These are phyloP conservation scores for Rhodamnia rubescens DNA, from an alignment of 345 rosid species.

Conservation along the genomic window DNA sequence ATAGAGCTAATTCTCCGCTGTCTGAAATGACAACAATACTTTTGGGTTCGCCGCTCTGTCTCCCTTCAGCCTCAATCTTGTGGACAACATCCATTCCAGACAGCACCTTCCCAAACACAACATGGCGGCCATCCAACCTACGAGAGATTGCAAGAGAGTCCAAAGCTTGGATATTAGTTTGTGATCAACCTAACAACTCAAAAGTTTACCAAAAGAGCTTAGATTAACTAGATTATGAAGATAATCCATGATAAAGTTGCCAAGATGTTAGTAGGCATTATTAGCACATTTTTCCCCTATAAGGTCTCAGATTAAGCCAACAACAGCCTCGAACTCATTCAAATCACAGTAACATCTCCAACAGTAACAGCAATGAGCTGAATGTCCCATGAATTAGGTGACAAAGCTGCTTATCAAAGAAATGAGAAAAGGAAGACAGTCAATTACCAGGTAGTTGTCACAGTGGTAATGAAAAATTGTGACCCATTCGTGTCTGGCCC, in stretches of 20 bases:
- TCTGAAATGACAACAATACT: slow-evolving; percentile 47
- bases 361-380: background rate
- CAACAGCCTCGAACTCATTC: background rate
- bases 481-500: slow-evolving; percentile 86
- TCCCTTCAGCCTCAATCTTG: slow-evolving; percentile 83
- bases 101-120: slow-evolving; percentile 83
- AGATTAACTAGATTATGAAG: background rate
- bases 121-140: slow-evolving; percentile 93
- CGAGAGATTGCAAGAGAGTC: background rate
- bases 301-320: background rate
- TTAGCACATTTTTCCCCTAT: background rate
- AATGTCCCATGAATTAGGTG: background rate
- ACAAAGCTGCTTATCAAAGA: background rate
- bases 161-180: background rate
- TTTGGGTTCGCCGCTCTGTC: slow-evolving; percentile 54
- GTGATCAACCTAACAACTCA: background rate
- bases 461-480: slow-evolving; percentile 86
- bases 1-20: slow-evolving; percentile 63
- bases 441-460: slow-evolving; percentile 65
- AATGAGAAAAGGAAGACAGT: background rate
- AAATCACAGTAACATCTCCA: background rate
- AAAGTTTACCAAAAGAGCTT: background rate
- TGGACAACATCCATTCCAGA: slow-evolving; percentile 80
- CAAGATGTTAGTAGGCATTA: background rate
- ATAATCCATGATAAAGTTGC: background rate